Evolutionary conservation across 2,329 filamentous ascomycete species (phyloP).

Genomic region (Calycina herbarum): DNA sequence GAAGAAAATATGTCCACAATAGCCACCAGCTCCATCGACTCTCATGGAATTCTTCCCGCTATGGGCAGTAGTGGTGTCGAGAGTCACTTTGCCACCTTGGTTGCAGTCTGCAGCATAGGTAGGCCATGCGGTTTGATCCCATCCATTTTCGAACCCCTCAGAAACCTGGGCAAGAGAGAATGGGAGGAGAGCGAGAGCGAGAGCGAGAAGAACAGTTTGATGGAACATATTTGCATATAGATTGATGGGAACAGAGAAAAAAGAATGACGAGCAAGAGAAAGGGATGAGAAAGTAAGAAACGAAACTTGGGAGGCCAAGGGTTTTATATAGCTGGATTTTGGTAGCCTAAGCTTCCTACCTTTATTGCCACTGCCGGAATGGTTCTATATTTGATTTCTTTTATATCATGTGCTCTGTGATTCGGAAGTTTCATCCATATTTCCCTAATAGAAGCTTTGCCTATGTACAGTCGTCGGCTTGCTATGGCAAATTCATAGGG

Average conservation of each 20-base stretch:
- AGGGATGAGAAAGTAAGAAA: slow-evolving; percentile 9
- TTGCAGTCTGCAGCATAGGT: slow-evolving; percentile 60
- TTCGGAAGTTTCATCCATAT: not conserved
- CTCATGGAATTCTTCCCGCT: slow-evolving; percentile 56
- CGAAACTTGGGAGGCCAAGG: not conserved
- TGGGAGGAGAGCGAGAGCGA: slow-evolving; percentile 49
- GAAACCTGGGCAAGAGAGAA: slow-evolving; percentile 53
- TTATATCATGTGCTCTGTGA: not conserved
- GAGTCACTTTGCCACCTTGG: slow-evolving; percentile 54
- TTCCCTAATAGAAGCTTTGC: not conserved
- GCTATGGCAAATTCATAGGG: not conserved
- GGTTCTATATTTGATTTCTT: too few relatives aligned
- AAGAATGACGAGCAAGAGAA: slow-evolving; percentile 13
- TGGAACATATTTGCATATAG: slow-evolving; percentile 43
- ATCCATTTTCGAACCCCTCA: slow-evolving; percentile 58
- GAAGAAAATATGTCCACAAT: slow-evolving; percentile 61
- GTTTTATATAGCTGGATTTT: not conserved
- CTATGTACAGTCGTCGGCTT: not conserved
- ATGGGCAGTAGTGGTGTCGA: slow-evolving; percentile 57
- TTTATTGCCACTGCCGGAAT: too few relatives aligned
- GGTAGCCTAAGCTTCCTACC: not conserved
- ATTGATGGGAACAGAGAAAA: slow-evolving; percentile 17
- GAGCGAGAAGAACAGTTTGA: slow-evolving; percentile 43
- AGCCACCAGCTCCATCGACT: slow-evolving; percentile 54
- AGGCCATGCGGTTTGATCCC: slow-evolving; percentile 57